Conservation (phyloP, 225 moss, liverwort and hornwort species). For the Rhytidiadelphus loreus region DNA sequence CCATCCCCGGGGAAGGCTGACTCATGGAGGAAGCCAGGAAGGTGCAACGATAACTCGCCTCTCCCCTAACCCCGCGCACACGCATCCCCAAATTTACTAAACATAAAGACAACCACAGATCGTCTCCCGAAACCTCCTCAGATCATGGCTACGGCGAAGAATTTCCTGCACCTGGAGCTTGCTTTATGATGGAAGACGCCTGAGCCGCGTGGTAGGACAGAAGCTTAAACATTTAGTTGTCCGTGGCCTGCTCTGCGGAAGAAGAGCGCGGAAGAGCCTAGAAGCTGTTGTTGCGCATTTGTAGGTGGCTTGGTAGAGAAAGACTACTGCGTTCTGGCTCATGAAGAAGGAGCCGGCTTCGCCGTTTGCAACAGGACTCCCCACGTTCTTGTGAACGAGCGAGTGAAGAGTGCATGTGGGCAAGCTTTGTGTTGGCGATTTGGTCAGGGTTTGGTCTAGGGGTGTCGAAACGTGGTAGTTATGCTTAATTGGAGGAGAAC, state of each 20-base stretch:
- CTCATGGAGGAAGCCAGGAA: constrained; percentile 8
- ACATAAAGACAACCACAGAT: not conserved
- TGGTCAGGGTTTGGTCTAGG: not conserved
- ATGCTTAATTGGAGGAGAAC: not conserved
- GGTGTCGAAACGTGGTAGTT: not conserved
- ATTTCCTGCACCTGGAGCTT: not conserved
- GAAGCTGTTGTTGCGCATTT: not conserved
- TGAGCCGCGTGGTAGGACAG: not conserved
- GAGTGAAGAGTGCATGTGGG: not conserved
- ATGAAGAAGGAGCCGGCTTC: not conserved
- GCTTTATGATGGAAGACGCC: not conserved
- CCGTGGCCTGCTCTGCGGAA: not conserved
- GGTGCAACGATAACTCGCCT: constrained; percentile 6
- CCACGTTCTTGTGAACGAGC: not conserved
- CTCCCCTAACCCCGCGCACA: not conserved
- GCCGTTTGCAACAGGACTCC: not conserved
- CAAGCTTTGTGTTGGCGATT: not conserved
- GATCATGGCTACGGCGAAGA: constrained; percentile 1
- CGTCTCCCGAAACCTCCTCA: not conserved
- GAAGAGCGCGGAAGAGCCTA: not conserved
- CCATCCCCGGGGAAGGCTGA: not conserved
- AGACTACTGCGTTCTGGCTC: not conserved
- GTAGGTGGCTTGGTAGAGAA: not conserved
- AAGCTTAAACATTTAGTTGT: not conserved
- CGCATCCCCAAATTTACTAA: constrained; percentile 1